These are phyloP conservation scores for Talaromyces liani DNA, from an alignment of 495 filamentous ascomycete species.

Conservation along the genomic window DNA sequence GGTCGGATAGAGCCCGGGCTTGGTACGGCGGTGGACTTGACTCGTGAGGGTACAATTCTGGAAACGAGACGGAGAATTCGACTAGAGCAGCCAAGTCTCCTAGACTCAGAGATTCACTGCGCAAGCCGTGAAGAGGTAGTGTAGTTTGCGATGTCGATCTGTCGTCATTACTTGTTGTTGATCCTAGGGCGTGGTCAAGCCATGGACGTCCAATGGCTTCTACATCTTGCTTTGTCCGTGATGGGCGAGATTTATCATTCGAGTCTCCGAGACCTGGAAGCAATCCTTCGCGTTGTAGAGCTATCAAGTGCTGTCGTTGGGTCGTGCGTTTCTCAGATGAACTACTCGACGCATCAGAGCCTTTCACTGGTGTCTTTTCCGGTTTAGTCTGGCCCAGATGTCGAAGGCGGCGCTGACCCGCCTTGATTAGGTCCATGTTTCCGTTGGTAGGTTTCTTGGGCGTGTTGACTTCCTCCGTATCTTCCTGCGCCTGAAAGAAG, in stretches of 20 bases:
- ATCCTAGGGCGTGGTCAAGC: constrained; percentile 21
- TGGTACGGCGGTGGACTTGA: constrained; percentile 9
- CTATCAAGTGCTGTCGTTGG: constrained; percentile 22
- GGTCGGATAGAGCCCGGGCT: neutral
- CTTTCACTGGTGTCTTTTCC: constrained; percentile 16
- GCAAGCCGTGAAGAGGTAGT: neutral
- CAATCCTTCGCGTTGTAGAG: constrained; percentile 31
- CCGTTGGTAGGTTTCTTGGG: constrained; percentile 10
- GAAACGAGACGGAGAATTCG: constrained; percentile 9
- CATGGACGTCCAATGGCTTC: constrained; percentile 36
- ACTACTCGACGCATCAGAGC: neutral
- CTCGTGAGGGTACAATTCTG: constrained; percentile 6
- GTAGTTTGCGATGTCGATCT: constrained; percentile 4
- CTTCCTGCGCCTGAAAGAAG: constrained; percentile 30
- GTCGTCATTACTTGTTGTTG: constrained; percentile 3
- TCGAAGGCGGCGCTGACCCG: constrained; percentile 34
- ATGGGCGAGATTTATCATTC: constrained; percentile 7
- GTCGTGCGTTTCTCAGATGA: neutral
- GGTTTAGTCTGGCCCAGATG: constrained; percentile 29
- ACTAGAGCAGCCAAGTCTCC: constrained; percentile 10
- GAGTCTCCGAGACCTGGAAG: neutral
- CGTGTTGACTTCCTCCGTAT: constrained; percentile 3
- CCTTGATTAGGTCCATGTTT: constrained; percentile 26
- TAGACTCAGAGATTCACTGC: constrained; percentile 3
- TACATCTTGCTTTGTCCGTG: constrained; percentile 30